Conservation (phyloP, 345 rosid species). For the Citrus mangshanensis region DNA sequence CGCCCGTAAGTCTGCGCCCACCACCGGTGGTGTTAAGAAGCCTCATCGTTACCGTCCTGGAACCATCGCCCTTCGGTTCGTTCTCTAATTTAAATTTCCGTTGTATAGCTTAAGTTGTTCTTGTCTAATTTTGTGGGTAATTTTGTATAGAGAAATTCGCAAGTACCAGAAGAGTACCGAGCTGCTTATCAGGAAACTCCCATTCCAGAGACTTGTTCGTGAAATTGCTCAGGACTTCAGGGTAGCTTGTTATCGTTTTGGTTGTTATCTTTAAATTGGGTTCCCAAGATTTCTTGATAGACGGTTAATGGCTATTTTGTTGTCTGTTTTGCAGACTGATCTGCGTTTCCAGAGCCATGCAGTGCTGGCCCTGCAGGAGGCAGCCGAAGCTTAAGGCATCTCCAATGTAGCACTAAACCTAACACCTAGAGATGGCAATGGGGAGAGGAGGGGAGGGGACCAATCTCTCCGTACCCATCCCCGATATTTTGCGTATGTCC, state of each 20-base stretch:
- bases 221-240: slow-evolving; percentile 92
- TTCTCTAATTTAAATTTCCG: not conserved
- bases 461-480: too few relatives aligned
- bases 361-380: slow-evolving; percentile 84
- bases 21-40: slow-evolving; percentile 93
- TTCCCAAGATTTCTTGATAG: too few relatives aligned
- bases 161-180: slow-evolving; percentile 95
- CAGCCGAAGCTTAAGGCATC: slow-evolving; percentile 52
- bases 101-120: not conserved
- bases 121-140: not conserved
- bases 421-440: too few relatives aligned
- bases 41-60: slow-evolving; percentile 94
- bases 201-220: slow-evolving; percentile 90
- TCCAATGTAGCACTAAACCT: too few relatives aligned
- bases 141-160: slow-evolving; percentile 59
- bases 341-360: slow-evolving; percentile 95
- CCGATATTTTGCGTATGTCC: too few relatives aligned
- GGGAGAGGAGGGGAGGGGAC: too few relatives aligned
- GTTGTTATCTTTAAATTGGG: too few relatives aligned
- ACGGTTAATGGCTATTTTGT: too few relatives aligned
- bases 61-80: slow-evolving; percentile 92
- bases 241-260: slow-evolving; percentile 13
- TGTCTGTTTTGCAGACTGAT: slow-evolving; percentile 48
- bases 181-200: slow-evolving; percentile 78
- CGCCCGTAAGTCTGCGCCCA: slow-evolving; percentile 93